Conservation (phyloP, 2,329 filamentous ascomycete species). For the Pleurostoma richardsiae region DNA sequence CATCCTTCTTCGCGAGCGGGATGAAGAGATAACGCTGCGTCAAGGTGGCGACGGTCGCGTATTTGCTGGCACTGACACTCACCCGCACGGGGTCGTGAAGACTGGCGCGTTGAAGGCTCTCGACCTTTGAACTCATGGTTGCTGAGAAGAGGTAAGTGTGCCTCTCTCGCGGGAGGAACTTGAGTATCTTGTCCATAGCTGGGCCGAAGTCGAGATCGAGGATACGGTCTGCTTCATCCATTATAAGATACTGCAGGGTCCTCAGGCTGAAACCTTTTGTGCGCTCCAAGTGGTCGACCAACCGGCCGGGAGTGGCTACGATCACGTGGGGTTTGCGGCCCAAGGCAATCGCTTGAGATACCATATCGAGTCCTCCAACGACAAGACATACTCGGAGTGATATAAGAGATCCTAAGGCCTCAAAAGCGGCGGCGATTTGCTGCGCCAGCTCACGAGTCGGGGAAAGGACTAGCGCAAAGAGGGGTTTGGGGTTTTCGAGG, state of each 20-base stretch:
- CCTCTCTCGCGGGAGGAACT: conserved; percentile 73
- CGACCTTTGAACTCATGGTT: conserved; percentile 90
- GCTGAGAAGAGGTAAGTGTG: conserved; percentile 90
- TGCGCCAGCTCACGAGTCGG: conserved; percentile 91
- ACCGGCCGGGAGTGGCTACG: conserved; percentile 83
- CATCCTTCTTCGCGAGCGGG: conserved; percentile 82
- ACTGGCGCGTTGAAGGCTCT: conserved; percentile 84
- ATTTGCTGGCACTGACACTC: conserved; percentile 75
- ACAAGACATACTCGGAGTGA: conserved; percentile 82
- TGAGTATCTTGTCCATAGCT: conserved; percentile 87
- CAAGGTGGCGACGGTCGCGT: conserved; percentile 87
- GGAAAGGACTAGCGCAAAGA: conserved; percentile 86
- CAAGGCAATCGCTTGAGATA: conserved; percentile 81
- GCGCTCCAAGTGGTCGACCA: conserved; percentile 91
- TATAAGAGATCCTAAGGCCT: conserved; percentile 81
- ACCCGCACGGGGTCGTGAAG: conserved; percentile 80
- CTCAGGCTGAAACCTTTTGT: conserved; percentile 91
- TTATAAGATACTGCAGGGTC: conserved; percentile 79
- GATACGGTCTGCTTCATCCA: conserved; percentile 90
- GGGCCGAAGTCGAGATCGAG: conserved; percentile 86
- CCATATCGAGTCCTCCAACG: conserved; percentile 94
- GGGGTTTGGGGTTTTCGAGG: conserved; percentile 77
- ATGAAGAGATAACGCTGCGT: conserved; percentile 84
- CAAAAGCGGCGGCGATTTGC: conserved; percentile 84
- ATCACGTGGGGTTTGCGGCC: conserved; percentile 95